These are phyloP conservation scores for Cymbopogon citratus DNA, from an alignment of 176 grass and related monocot genomes.

Conservation along the genomic window DNA sequence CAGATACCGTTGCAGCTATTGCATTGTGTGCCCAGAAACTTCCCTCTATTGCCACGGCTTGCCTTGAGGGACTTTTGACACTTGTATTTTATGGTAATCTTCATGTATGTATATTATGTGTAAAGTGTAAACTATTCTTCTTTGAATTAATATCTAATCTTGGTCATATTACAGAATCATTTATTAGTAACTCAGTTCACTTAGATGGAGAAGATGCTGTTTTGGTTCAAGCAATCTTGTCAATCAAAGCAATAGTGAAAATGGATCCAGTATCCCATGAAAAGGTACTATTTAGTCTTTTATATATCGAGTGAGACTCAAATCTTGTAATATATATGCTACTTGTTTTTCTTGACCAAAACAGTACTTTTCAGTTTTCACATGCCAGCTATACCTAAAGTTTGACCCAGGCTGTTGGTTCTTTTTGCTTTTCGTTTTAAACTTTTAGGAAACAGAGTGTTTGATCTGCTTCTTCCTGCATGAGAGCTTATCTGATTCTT, in stretches of 20 bases:
- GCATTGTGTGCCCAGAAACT: constrained; percentile 64
- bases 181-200: constrained; percentile 43
- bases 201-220: constrained; percentile 72
- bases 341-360: not conserved
- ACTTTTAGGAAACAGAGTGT: not conserved
- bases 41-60: constrained; percentile 48
- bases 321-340: not conserved
- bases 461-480: not conserved
- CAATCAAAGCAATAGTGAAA: constrained; percentile 87
- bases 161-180: constrained; percentile 61
- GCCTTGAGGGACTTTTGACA: constrained; percentile 79
- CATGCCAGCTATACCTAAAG: not conserved
- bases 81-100: constrained; percentile 76
- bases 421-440: not conserved
- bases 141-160: constrained; percentile 25
- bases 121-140: constrained; percentile 29
- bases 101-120: constrained; percentile 25
- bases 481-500: not conserved
- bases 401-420: not conserved
- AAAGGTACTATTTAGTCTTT: constrained; percentile 43
- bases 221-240: constrained; percentile 93
- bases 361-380: not conserved
- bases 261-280: constrained; percentile 66
- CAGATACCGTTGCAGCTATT: constrained; percentile 90
- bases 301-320: not conserved